These are phyloP conservation scores for Micromonas commoda DNA, from an alignment of 139 green algal species.

Conservation along the genomic window DNA sequence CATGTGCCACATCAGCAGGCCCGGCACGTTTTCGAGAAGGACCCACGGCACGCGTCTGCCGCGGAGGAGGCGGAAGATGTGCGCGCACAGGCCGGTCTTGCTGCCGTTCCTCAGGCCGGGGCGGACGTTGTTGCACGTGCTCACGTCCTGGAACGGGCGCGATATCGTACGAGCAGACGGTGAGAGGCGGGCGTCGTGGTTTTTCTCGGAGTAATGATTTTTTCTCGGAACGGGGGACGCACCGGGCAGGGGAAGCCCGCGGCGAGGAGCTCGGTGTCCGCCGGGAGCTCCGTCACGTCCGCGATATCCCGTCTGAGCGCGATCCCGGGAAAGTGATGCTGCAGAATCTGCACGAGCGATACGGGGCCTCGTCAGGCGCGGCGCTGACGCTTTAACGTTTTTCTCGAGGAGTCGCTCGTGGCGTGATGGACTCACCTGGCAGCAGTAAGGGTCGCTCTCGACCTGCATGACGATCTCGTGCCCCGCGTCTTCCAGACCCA, in stretches of 20 bases:
- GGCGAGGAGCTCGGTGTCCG: constrained; percentile 70
- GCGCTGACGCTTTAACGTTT: no score
- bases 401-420: no score
- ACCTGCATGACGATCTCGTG: constrained; percentile 21
- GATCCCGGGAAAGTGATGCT: not conserved
- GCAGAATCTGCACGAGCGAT: constrained; percentile 20
- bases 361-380: no score
- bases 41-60: constrained; percentile 62
- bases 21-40: constrained; percentile 82
- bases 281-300: constrained; percentile 5
- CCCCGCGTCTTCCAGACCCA: constrained; percentile 12
- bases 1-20: constrained; percentile 17
- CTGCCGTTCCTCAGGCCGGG: constrained; percentile 59
- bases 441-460: constrained; percentile 13
- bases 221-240: not conserved
- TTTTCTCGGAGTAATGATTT: not conserved
- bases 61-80: constrained; percentile 74
- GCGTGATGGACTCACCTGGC: no score
- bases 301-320: constrained; percentile 1
- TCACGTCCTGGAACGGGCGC: not conserved
- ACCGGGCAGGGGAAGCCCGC: constrained; percentile 85
- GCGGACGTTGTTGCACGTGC: constrained; percentile 32
- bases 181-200: not conserved
- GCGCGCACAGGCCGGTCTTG: constrained; percentile 61
- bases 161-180: constrained; percentile 1